Evolutionary conservation across 2,329 filamentous ascomycete species (phyloP), one percentile per base, ranked within the genome.

Genomic region (Stemphylium beticola): DNA sequence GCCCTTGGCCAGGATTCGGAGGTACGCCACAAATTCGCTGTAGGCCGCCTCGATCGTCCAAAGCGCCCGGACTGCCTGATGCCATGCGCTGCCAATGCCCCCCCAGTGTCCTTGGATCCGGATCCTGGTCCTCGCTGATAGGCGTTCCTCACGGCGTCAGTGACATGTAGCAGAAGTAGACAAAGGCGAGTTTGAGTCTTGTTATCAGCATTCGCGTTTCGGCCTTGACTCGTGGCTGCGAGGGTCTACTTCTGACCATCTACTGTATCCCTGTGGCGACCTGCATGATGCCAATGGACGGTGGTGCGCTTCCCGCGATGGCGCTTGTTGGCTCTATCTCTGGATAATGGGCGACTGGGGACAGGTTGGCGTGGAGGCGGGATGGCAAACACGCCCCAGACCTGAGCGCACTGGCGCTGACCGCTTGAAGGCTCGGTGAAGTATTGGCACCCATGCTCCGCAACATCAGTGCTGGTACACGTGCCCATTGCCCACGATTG

Each of bases 11-110:
- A 51, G 54, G 54, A 57, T 57, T 53, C 49, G 47, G 54, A 50
- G 43, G 54, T 38, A 52, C 50, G 57, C 57, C 57, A 60, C 54
- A 55, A 46, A 54, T 53, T 52, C 43, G 50, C 45, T 52, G 50
- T 50, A 49, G 49, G 18, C 50, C 54, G 54, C 47, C 58, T 57
- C 58, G 58, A 57, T 58, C 54, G 57, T 50, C 58, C 37, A 43
- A 38, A 33, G 63, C 60, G 52, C 50, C 53, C 63, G 52, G 47
- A 22, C 63, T 44, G 42, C 36, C 49, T 43, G 61, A 53, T 55
- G 61, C 60, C 60, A 55, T 49, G 58, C 48, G 44, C 56, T 54
- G 59, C 55, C 57, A 58, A 60, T 34, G 40, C 26, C 20, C 41
- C 44, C 42, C 56, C 49, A 49, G 42, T 36, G 9, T 33, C 41